Evolutionary conservation across 129 eudicot species (phyloP).

Genomic region (Flaveria bidentis): DNA sequence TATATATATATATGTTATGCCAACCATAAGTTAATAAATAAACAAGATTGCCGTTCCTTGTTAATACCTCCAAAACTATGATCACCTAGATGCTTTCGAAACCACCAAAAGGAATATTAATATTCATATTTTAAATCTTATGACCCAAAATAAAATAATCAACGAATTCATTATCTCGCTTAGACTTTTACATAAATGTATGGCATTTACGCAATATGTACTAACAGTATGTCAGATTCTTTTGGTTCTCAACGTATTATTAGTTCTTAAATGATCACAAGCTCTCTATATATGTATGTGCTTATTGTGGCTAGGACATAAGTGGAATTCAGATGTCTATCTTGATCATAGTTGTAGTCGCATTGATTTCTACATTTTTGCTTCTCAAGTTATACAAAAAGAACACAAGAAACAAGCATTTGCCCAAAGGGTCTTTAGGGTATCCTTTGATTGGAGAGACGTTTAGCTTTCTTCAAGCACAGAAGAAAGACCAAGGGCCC

Average conservation of each 20-base stretch:
- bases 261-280: too few species aligned
- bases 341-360: slow-evolving; percentile 21
- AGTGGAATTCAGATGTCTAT: slow-evolving; percentile 20
- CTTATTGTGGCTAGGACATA: too few species aligned
- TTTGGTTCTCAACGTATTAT: too few species aligned
- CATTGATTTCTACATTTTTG: slow-evolving; percentile 7
- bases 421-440: slow-evolving; percentile 38
- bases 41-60: background rate
- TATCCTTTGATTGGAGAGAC: slow-evolving; percentile 40
- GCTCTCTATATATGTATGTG: too few species aligned
- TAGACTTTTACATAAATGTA: too few species aligned
- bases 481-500: slow-evolving; percentile 35
- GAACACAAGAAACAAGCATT: slow-evolving; percentile 8
- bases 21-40: background rate
- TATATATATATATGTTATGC: too few species aligned
- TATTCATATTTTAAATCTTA: background rate
- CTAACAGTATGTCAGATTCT: too few species aligned
- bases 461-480: slow-evolving; percentile 46
- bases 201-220: too few species aligned
- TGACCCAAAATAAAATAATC: too few species aligned
- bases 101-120: background rate
- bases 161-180: too few species aligned
- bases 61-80: slow-evolving; percentile 2
- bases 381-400: slow-evolving; percentile 24
- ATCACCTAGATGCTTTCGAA: background rate